These are phyloP conservation scores for Orbilia ellipsospora DNA, from an alignment of 2,329 filamentous ascomycete species.

Conservation along the genomic window DNA sequence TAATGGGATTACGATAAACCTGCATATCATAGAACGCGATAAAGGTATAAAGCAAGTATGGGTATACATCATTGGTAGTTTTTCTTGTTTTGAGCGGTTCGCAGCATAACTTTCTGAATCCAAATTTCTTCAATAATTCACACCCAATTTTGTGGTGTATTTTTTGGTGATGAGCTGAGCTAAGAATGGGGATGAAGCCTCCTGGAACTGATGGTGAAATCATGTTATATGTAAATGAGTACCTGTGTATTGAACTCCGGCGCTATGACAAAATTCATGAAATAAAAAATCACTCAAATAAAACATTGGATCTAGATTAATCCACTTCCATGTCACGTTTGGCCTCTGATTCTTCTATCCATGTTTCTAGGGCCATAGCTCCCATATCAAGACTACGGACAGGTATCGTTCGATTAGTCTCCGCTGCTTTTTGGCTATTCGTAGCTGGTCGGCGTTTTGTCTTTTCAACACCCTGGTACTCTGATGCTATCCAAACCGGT, in stretches of 20 bases:
- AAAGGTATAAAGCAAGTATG: slow-evolving; percentile 61
- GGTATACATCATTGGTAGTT: slow-evolving; percentile 70
- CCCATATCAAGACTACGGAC: slow-evolving; percentile 37
- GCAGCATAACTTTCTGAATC: neutral
- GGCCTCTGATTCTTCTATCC: slow-evolving; percentile 40
- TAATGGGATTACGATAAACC: slow-evolving; percentile 68
- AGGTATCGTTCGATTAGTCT: slow-evolving; percentile 33
- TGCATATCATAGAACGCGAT: slow-evolving; percentile 29
- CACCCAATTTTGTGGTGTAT: neutral
- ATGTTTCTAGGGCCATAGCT: slow-evolving; percentile 40
- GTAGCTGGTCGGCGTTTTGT: neutral
- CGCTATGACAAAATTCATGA: slow-evolving; percentile 9
- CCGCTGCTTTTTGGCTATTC: slow-evolving; percentile 13
- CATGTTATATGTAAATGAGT: neutral
- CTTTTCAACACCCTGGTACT: slow-evolving; percentile 50
- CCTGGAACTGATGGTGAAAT: slow-evolving; percentile 61
- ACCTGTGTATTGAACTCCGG: slow-evolving; percentile 2
- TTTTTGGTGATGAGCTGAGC: neutral
- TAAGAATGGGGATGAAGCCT: neutral
- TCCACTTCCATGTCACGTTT: slow-evolving; percentile 19
- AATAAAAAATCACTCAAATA: neutral
- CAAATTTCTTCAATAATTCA: neutral
- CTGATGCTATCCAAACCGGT: slow-evolving; percentile 62
- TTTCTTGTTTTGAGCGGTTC: slow-evolving; percentile 63
- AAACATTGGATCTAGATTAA: neutral